Evolutionary conservation across 306 rosid genomes (phyloP).

Genomic region (Vicia faba): DNA sequence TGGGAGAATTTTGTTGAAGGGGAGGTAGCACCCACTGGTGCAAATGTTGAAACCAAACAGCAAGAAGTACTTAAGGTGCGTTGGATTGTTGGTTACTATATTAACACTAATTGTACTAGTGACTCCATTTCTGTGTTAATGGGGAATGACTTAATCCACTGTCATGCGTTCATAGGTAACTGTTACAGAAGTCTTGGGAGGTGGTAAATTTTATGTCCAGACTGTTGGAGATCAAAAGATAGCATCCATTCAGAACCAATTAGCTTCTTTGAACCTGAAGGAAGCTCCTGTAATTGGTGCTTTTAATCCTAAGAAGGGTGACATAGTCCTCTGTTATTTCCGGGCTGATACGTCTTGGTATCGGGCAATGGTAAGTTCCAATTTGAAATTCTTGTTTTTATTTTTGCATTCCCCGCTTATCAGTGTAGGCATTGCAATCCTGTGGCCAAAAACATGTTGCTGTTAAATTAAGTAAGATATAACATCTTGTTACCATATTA

Average conservation of each 20-base stretch:
- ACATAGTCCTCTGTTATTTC: constrained; percentile 83
- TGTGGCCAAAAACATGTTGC: not conserved
- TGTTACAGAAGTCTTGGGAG: constrained; percentile 87
- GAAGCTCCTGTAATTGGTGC: constrained; percentile 89
- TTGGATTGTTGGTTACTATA: constrained; percentile 23
- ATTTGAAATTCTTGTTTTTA: not conserved
- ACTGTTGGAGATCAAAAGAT: constrained; percentile 85
- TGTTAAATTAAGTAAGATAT: too few species aligned
- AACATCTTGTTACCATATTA: not conserved
- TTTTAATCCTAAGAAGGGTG: constrained; percentile 94
- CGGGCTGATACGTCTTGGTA: constrained; percentile 86
- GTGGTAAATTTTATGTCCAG: constrained; percentile 90
- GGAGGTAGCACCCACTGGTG: constrained; percentile 78
- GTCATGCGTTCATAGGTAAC: constrained; percentile 56
- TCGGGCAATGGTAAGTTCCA: constrained; percentile 83
- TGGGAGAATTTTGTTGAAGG: constrained; percentile 99
- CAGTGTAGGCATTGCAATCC: constrained; percentile 23
- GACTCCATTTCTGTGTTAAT: constrained; percentile 17
- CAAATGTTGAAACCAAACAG: constrained; percentile 72
- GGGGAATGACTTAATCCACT: constrained; percentile 36
- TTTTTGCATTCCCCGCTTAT: not conserved
- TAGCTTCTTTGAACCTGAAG: constrained; percentile 81
- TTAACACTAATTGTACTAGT: constrained; percentile 16
- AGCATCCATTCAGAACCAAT: constrained; percentile 81
- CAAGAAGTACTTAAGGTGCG: constrained; percentile 94